Conservation (phyloP, 441 rosid genomes). For the Populus hybrid region DNA sequence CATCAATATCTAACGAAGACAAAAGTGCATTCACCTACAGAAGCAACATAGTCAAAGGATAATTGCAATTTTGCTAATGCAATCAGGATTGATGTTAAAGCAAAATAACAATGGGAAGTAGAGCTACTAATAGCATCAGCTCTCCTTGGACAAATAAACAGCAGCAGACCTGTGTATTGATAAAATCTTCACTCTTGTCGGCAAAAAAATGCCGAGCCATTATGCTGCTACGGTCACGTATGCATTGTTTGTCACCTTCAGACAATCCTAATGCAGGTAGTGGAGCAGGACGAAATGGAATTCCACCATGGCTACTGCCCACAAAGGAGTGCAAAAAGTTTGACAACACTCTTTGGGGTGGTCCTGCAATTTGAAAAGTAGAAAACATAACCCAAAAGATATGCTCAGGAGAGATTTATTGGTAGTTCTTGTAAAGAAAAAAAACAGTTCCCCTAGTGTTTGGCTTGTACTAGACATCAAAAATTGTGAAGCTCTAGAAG, state of each 20-base stretch:
- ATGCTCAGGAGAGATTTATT: too few species aligned
- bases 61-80: background rate
- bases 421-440: background rate
- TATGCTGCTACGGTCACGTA: conserved; percentile 93
- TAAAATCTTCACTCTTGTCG: conserved; percentile 83
- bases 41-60: conserved; percentile 9
- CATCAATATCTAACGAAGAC: conserved; percentile 85
- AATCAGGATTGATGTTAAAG: background rate
- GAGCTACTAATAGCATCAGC: conserved; percentile 12
- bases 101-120: background rate
- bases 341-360: conserved; percentile 89
- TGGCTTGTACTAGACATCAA: background rate
- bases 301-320: conserved; percentile 76
- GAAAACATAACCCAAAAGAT: background rate
- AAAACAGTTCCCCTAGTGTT: background rate
- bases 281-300: conserved; percentile 79
- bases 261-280: conserved; percentile 85
- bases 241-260: conserved; percentile 86
- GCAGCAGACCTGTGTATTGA: conserved; percentile 69
- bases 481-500: background rate
- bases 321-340: conserved; percentile 88
- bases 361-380: conserved; percentile 48
- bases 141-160: conserved; percentile 12
- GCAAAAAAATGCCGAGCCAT: conserved; percentile 95
- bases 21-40: conserved; percentile 80